Evolutionary conservation across 208 protist species (phyloP).

Genomic region (Acanthamoeba royreba): DNA sequence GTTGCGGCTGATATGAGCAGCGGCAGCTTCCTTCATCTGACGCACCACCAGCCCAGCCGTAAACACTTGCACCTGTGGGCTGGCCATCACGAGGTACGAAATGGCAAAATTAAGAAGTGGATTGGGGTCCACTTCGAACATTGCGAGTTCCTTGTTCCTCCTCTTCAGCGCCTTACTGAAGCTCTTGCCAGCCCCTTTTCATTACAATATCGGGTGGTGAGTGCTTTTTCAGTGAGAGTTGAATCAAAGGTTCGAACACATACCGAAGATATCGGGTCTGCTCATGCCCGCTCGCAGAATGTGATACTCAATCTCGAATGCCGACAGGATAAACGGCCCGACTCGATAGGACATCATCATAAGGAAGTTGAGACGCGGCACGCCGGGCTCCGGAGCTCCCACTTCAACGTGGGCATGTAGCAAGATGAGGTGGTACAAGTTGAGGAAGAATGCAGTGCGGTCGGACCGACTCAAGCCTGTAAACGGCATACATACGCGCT

Average conservation of each 20-base stretch:
- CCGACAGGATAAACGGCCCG: background rate
- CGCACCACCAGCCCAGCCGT: background rate
- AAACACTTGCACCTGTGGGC: background rate
- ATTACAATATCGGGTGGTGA: background rate
- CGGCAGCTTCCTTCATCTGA: background rate
- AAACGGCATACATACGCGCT: background rate
- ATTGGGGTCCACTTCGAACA: background rate
- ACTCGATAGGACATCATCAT: background rate
- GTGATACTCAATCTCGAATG: background rate
- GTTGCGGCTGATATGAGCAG: background rate
- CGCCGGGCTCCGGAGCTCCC: background rate
- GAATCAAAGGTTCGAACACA: background rate
- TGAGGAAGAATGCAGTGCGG: background rate
- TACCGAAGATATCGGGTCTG: background rate
- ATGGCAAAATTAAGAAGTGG: background rate
- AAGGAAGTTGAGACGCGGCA: background rate
- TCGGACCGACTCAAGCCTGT: background rate
- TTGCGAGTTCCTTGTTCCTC: background rate
- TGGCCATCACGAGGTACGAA: background rate
- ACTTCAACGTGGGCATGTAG: background rate
- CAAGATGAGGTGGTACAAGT: background rate
- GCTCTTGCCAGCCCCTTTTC: background rate
- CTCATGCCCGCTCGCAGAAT: background rate
- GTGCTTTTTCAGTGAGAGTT: background rate
- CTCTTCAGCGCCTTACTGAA: background rate